A percentile compares a stretch with the other conserved stretches of the same genome.
These are phyloP conservation scores for Oemleria cerasiformis DNA, from an alignment of 306 rosid species.

Conservation along the genomic window DNA sequence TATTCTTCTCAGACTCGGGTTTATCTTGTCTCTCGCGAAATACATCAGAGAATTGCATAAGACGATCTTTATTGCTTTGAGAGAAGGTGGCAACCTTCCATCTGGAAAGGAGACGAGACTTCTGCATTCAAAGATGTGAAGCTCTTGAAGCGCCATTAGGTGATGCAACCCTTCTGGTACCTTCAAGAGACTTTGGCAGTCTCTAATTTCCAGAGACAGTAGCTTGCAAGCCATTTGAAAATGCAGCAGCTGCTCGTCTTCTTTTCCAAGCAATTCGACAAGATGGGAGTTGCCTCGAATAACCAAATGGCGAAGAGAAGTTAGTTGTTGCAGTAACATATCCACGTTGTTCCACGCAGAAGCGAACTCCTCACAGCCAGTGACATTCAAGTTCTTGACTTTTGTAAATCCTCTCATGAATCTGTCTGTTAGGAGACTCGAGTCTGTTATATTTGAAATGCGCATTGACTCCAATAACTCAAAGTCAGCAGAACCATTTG, in stretches of 20 bases:
- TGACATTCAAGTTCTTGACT: background rate
- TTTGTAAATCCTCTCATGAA: background rate
- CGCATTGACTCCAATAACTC: background rate
- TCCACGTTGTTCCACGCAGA: too few species aligned
- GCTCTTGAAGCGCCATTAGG: background rate
- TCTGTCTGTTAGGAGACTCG: background rate
- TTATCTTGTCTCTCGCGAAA: background rate
- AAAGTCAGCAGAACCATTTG: background rate
- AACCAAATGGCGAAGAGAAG: too few species aligned
- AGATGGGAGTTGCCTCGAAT: too few species aligned
- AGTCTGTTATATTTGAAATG: background rate
- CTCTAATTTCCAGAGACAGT: too few species aligned
- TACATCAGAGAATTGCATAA: background rate
- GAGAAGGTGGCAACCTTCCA: background rate
- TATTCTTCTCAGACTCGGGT: background rate
- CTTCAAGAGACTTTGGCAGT: background rate
- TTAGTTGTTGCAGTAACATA: too few species aligned
- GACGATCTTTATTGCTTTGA: background rate
- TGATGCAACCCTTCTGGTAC: background rate
- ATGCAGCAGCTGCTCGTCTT: too few species aligned
- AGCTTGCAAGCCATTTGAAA: too few species aligned
- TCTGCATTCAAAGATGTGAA: background rate
- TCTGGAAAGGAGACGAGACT: conserved; percentile 2
- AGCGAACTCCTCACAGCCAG: too few species aligned
- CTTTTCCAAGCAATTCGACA: too few species aligned